A percentile compares a stretch with the other conserved stretches of the same genome.
phyloP scores from a whole-genome alignment of 768 basidiomycete species.

The Tulasnella sp. region DNA sequence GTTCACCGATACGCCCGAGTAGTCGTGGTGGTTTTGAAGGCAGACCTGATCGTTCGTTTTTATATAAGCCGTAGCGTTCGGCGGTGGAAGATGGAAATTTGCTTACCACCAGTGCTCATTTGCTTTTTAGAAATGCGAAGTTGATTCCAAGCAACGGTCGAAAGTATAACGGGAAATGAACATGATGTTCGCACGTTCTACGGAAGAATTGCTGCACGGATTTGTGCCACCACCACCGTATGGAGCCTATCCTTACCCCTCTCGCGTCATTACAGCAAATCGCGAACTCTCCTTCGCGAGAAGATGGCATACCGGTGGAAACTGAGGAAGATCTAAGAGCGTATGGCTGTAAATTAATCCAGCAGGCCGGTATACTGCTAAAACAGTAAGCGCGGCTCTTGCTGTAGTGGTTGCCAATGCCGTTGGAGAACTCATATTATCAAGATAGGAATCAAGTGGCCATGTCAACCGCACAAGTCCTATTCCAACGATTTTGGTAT shows the following conservation, averaged over 20 bases:
- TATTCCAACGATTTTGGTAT: slow-evolving; percentile 96
- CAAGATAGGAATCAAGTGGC: slow-evolving; percentile 84
- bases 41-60: not conserved
- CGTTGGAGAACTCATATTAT: not conserved
- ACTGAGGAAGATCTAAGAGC: slow-evolving; percentile 82
- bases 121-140: not conserved
- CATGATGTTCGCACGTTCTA: too few species aligned
- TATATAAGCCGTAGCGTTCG: too few species aligned
- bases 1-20: not conserved
- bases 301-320: slow-evolving; percentile 68
- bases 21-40: slow-evolving; percentile 13
- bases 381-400: slow-evolving; percentile 51
- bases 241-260: slow-evolving; percentile 54
- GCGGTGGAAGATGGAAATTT: too few species aligned
- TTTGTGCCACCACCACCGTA: slow-evolving; percentile 17
- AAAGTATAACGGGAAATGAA: too few species aligned
- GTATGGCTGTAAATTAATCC: slow-evolving; percentile 88
- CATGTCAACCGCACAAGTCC: slow-evolving; percentile 88
- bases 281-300: slow-evolving; percentile 60
- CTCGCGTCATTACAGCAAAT: slow-evolving; percentile 74
- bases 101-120: too few species aligned
- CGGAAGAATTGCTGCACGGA: not conserved
- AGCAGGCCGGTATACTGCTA: slow-evolving; percentile 84
- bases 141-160: too few species aligned
- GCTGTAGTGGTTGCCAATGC: not conserved